Base-by-base conservation (phyloP, 129 eudicot genomes). In the Escallonia herrerae region DNA sequence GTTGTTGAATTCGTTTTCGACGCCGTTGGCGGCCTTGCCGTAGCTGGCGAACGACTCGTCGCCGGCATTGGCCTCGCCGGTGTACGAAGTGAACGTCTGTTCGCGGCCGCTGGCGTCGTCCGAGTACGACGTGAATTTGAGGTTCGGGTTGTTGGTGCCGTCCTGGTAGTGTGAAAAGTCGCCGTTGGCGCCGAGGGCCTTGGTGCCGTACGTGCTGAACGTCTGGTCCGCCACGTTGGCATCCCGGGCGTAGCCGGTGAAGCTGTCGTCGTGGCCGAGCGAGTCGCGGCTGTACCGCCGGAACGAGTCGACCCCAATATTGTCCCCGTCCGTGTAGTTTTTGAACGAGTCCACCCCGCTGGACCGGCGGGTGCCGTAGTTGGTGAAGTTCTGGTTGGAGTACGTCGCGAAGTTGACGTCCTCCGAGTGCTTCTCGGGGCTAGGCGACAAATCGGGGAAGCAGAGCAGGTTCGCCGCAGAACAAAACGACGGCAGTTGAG, bases 201-300 rank as follows among this genome's bases (percentile, higher is more conserved):
- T 59, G 2, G 90, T 77, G 43, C 93, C 95, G 67, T 94, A 94
- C 3, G 86, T 70, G 40, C 78, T 86, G 71, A 94, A 94, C 15
- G 78, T 80, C 62, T 89, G 87, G 70, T 87, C 95, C 8, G 74
- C 82, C 0, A 89, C 88, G 49, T 94, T 94, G 33, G 80, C 58
- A 3, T 80, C 74, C 22, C 75, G 74, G 14, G 90, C 99, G 51
- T 94, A 94, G 58, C 63, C 72, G 7, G 83, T 4, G 72, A 94
- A 94, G 40, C 71, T 67, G 45, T 90, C 89, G 2, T 55, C 56
- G 44, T 89, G 99, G 41, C 95, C 97, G 40, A 77, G 73, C 3
- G 99, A 86, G 77, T 84, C 91, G 52, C 97, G 95, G 73, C 95
- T 80, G 64, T 94, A 94, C 8, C 95, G 75, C 3, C 96, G 83